phyloP scores from a whole-genome alignment of 2,329 filamentous ascomycete species.

The Emericellopsis atlantica region DNA sequence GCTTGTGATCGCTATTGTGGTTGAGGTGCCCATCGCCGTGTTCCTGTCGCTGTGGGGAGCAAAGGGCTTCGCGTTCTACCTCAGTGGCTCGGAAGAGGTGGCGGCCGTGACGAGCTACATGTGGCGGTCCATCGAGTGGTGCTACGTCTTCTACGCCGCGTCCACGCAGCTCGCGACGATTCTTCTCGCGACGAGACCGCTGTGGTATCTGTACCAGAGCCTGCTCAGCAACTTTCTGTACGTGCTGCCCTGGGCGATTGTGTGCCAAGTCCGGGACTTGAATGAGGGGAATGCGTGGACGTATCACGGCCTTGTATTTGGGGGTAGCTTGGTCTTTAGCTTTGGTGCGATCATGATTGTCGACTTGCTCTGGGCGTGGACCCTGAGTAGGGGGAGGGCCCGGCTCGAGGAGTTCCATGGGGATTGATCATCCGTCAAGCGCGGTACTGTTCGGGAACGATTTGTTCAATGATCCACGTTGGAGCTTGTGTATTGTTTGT shows the following conservation, averaged over 20 bases:
- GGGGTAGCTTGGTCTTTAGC: slow-evolving; percentile 54
- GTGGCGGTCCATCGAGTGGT: slow-evolving; percentile 52
- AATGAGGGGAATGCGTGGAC: slow-evolving; percentile 47
- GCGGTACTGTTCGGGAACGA: no score
- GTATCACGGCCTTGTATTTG: slow-evolving; percentile 55
- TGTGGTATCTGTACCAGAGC: slow-evolving; percentile 58
- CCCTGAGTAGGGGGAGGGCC: slow-evolving; percentile 29
- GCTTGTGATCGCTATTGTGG: slow-evolving; percentile 32
- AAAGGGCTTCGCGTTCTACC: slow-evolving; percentile 46
- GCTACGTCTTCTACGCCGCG: slow-evolving; percentile 57
- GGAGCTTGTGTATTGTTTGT: no score
- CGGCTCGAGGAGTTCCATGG: slow-evolving; percentile 20
- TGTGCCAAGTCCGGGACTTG: slow-evolving; percentile 35
- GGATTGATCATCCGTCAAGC: no score
- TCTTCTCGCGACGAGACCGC: slow-evolving; percentile 48
- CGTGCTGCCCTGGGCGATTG: slow-evolving; percentile 60
- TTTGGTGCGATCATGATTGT: slow-evolving; percentile 44
- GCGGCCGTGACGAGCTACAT: slow-evolving; percentile 50
- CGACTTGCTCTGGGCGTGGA: slow-evolving; percentile 37
- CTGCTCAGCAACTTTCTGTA: slow-evolving; percentile 54
- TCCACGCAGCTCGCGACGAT: slow-evolving; percentile 54
- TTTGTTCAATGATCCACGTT: no score
- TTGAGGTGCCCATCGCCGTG: slow-evolving; percentile 52
- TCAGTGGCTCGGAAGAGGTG: slow-evolving; percentile 44
- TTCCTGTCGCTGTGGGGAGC: slow-evolving; percentile 48